phyloP scores from a whole-genome alignment of 129 eudicot genomes.

The Cynara cardunculus region DNA sequence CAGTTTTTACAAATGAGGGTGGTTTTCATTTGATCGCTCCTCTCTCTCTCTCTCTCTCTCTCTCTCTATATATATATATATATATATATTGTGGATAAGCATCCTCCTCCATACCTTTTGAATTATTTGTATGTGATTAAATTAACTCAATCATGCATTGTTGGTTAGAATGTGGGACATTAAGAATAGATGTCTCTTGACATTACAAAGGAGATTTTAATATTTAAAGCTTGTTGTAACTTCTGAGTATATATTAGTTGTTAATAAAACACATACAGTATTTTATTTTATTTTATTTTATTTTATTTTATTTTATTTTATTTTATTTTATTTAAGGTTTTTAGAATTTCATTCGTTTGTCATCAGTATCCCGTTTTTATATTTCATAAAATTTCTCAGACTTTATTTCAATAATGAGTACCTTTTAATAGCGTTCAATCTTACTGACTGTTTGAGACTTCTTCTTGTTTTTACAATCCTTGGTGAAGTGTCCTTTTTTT shows the following conservation, averaged over 20 bases:
- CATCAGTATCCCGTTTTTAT: not conserved
- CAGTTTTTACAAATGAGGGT: too few relatives aligned
- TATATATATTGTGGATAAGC: conserved; percentile 23
- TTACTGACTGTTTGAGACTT: too few relatives aligned
- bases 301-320: too few relatives aligned
- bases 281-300: too few relatives aligned
- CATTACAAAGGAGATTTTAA: not conserved
- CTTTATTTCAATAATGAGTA: not conserved
- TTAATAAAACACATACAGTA: too few relatives aligned
- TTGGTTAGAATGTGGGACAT: conserved; percentile 1
- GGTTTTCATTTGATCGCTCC: too few relatives aligned
- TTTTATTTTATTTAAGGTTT: not conserved
- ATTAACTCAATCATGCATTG: conserved; percentile 13
- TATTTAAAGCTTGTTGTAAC: not conserved
- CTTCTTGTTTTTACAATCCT: too few relatives aligned
- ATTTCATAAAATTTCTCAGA: too few relatives aligned
- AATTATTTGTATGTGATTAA: conserved; percentile 4
- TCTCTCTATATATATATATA: too few relatives aligned
- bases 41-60: too few relatives aligned
- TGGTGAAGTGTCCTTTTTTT: too few relatives aligned
- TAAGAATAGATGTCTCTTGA: not conserved
- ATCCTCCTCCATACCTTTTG: conserved; percentile 8
- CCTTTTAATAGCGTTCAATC: not conserved
- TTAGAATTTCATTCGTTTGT: not conserved
- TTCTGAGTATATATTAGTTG: too few relatives aligned